Percentiles rank a stretch among this genome's conserved stretches.
phyloP scores from a whole-genome alignment of 139 green algal species.

The Tetraselmis chui region DNA sequence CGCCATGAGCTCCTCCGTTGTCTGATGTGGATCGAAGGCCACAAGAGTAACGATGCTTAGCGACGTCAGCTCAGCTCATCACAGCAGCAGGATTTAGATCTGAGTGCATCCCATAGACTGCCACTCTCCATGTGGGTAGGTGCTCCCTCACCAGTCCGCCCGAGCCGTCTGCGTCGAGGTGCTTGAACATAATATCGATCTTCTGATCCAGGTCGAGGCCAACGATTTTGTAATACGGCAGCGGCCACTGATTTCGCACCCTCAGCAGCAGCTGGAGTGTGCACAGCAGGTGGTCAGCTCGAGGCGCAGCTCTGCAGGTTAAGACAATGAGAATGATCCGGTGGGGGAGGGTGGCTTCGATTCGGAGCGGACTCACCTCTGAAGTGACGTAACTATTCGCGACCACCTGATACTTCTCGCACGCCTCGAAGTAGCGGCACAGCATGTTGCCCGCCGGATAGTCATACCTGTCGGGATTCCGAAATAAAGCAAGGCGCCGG shows the following conservation, averaged over 20 bases:
- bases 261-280: neutral
- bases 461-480: too few relatives aligned
- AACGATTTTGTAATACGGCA: neutral
- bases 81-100: too few relatives aligned
- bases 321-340: too few relatives aligned
- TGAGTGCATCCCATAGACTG: too few relatives aligned
- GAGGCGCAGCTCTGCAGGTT: too few relatives aligned
- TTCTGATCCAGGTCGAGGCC: neutral
- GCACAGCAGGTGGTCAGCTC: too few relatives aligned
- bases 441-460: neutral
- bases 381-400: neutral
- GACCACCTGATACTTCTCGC: neutral
- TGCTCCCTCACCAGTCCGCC: neutral
- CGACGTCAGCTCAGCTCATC: too few relatives aligned
- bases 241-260: neutral
- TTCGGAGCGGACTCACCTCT: neutral
- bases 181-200: neutral
- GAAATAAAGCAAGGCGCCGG: too few relatives aligned
- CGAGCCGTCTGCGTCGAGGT: neutral
- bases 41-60: too few relatives aligned
- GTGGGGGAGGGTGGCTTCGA: too few relatives aligned
- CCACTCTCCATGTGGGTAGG: too few relatives aligned
- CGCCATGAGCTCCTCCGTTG: neutral
- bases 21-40: too few relatives aligned
- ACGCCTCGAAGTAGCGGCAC: neutral